phyloP scores from a whole-genome alignment of 1,284 basidiomycete genomes.

The Marasmius oreades region DNA sequence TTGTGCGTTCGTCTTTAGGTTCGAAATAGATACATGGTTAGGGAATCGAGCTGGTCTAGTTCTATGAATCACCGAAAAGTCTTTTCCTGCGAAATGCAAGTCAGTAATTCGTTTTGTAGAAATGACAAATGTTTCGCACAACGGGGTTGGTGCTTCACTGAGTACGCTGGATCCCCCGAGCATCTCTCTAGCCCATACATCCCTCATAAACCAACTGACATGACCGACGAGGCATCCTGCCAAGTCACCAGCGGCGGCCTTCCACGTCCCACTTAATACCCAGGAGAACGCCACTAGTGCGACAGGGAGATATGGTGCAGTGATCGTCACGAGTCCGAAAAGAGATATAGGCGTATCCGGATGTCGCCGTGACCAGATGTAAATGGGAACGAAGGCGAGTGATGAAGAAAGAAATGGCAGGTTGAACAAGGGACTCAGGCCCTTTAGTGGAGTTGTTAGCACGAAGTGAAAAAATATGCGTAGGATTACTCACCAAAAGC shows the following conservation, averaged over 20 bases:
- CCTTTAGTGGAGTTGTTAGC: constrained; percentile 37
- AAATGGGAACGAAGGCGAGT: constrained; percentile 91
- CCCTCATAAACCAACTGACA: constrained; percentile 88
- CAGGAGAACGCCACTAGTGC: constrained; percentile 88
- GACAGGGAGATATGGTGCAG: constrained; percentile 92
- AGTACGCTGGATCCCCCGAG: constrained; percentile 71
- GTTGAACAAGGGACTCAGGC: constrained; percentile 81
- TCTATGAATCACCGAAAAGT: constrained; percentile 51
- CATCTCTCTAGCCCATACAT: constrained; percentile 95
- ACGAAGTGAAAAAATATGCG: neutral
- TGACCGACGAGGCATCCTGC: constrained; percentile 90
- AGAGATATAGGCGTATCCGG: constrained; percentile 93
- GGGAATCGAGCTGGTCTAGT: neutral
- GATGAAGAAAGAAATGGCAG: constrained; percentile 88
- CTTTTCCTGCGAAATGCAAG: constrained; percentile 45
- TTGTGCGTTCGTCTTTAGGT: neutral
- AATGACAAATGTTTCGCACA: constrained; percentile 60
- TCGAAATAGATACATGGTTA: neutral
- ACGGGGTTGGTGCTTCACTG: constrained; percentile 70
- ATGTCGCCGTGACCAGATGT: constrained; percentile 94
- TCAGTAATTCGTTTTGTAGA: constrained; percentile 5
- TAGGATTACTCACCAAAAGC: constrained; percentile 63
- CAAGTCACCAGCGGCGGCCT: constrained; percentile 81
- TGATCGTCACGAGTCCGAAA: constrained; percentile 92
- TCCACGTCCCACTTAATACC: constrained; percentile 85